Conservation (phyloP, 139 green algal genomes). For the Micromonas pusilla region DNA sequence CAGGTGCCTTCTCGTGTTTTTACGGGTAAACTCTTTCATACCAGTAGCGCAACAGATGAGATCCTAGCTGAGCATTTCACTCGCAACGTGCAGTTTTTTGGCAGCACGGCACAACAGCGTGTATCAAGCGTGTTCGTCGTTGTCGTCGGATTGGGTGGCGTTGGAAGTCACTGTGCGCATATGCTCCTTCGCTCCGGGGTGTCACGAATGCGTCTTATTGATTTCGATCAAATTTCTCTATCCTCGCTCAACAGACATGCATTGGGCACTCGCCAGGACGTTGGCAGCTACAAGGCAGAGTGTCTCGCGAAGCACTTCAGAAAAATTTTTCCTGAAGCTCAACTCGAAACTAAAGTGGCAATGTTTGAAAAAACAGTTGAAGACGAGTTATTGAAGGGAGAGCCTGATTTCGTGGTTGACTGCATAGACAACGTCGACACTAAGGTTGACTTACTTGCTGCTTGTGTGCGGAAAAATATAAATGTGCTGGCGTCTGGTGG, state of each 20-base stretch:
- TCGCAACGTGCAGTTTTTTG: conserved; percentile 93
- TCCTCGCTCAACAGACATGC: conserved; percentile 91
- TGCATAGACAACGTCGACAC: conserved; percentile 99
- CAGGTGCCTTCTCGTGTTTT: too few relatives aligned
- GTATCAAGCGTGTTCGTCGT: conserved; percentile 76
- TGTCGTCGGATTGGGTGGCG: conserved; percentile 83
- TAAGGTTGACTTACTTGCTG: conserved; percentile 80
- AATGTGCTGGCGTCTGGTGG: conserved; percentile 72
- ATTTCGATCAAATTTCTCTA: conserved; percentile 94
- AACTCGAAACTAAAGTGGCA: conserved; percentile 42
- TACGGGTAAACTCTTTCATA: too few relatives aligned
- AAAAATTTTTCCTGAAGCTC: conserved; percentile 81
- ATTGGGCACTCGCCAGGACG: conserved; percentile 80
- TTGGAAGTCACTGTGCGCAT: conserved; percentile 88
- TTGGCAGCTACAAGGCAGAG: conserved; percentile 79
- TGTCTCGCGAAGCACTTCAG: conserved; percentile 68
- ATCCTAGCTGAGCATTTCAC: conserved; percentile 27
- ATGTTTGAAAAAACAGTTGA: conserved; percentile 76
- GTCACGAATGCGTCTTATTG: conserved; percentile 77
- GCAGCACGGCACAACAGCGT: conserved; percentile 50
- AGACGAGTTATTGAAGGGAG: conserved; percentile 68
- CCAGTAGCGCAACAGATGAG: conserved; percentile 20
- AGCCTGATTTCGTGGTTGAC: conserved; percentile 86
- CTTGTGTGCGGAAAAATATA: conserved; percentile 66
- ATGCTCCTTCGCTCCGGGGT: conserved; percentile 88